These are phyloP conservation scores for Chaetomium strumarium DNA, from an alignment of 2,329 filamentous ascomycete genomes.

Conservation along the genomic window DNA sequence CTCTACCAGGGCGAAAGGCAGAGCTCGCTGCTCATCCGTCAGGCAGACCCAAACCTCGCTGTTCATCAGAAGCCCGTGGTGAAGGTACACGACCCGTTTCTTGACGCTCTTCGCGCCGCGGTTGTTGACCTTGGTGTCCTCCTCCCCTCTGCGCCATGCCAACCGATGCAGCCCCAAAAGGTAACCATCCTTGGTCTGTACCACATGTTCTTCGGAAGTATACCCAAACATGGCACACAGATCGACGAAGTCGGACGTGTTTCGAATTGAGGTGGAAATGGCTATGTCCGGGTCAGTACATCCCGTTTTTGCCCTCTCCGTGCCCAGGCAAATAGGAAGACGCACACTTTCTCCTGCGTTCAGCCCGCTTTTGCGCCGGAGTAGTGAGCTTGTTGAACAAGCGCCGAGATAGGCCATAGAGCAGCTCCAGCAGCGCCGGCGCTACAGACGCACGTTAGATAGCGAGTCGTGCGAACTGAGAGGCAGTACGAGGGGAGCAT, in stretches of 20 bases:
- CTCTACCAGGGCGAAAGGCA: conserved; percentile 86
- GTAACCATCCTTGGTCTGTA: conserved; percentile 91
- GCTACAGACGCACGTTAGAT: conserved; percentile 43
- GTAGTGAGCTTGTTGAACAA: conserved; percentile 76
- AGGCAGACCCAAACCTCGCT: conserved; percentile 97
- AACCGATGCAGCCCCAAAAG: conserved; percentile 84
- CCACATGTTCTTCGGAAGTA: conserved; percentile 90
- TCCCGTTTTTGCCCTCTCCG: background rate
- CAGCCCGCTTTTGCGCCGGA: conserved; percentile 60
- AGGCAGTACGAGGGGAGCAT: background rate
- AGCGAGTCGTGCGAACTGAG: background rate
- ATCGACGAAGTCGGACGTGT: conserved; percentile 87
- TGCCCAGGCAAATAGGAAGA: conserved; percentile 1
- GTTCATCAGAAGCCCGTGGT: conserved; percentile 97
- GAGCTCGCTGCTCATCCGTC: conserved; percentile 76
- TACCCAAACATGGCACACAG: conserved; percentile 90
- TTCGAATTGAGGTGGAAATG: conserved; percentile 70
- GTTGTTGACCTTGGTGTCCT: conserved; percentile 78
- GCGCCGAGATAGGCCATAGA: conserved; percentile 73
- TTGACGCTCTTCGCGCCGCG: conserved; percentile 57
- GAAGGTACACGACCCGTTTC: conserved; percentile 88
- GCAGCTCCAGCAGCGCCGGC: conserved; percentile 71
- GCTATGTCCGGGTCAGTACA: conserved; percentile 37
- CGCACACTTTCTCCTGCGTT: conserved; percentile 60
- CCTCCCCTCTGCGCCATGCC: conserved; percentile 76